These are phyloP conservation scores for Epipyxis sp. DNA, from an alignment of 108 stramenopile genomes.

Conservation along the genomic window DNA sequence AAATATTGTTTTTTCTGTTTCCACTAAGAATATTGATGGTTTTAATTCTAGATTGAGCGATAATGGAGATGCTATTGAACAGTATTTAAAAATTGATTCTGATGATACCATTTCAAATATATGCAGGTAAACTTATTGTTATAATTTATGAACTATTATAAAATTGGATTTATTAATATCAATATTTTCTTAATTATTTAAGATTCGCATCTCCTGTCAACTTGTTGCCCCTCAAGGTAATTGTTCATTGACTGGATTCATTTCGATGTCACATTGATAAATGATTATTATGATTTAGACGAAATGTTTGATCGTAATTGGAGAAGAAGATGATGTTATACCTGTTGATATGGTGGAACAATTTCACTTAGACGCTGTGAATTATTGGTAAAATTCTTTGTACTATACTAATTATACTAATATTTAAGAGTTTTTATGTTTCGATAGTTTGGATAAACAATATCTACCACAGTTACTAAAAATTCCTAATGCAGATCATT, in stretches of 20 bases:
- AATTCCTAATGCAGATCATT: not conserved
- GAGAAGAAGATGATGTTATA: slow-evolving; percentile 3
- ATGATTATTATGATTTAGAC: not conserved
- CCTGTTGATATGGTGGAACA: not conserved
- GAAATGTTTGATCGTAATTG: not conserved
- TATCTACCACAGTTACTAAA: not conserved
- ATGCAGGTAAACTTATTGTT: not conserved
- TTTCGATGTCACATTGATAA: not conserved
- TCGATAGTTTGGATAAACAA: too few species aligned
- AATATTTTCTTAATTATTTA: not conserved
- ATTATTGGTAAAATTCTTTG: too few species aligned
- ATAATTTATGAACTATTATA: not conserved
- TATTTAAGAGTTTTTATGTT: too few species aligned
- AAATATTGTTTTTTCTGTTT: not conserved
- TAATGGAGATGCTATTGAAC: not conserved
- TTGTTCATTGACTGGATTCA: not conserved
- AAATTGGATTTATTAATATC: not conserved
- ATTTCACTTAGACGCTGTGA: too few species aligned
- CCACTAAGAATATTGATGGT: not conserved
- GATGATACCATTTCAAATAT: too few species aligned
- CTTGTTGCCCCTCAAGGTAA: not conserved
- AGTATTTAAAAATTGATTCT: not conserved
- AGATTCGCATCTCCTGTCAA: not conserved
- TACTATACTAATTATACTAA: too few species aligned
- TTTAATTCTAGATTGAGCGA: slow-evolving; percentile 2